A percentile compares a stretch with the other conserved stretches of the same genome.
These are phyloP conservation scores for Eimeria maxima DNA, from an alignment of 169 alveolate species.

Conservation along the genomic window DNA sequence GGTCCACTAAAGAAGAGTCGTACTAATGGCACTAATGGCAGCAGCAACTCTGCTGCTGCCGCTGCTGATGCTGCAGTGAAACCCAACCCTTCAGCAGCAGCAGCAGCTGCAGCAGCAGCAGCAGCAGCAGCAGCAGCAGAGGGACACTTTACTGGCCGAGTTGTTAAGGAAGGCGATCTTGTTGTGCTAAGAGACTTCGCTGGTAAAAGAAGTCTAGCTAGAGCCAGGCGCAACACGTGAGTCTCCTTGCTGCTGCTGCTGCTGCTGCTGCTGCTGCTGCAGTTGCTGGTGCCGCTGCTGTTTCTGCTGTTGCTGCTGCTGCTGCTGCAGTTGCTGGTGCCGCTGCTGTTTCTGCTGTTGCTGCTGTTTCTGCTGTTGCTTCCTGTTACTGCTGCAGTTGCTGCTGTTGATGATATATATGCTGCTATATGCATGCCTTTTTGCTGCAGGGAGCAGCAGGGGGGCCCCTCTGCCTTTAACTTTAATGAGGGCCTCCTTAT, in stretches of 20 bases:
- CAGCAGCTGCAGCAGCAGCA: constrained; percentile 13
- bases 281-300: neutral
- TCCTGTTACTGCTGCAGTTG: neutral
- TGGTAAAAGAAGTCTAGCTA: constrained; percentile 5
- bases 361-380: neutral
- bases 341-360: neutral
- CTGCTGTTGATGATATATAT: neutral
- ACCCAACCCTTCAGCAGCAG: constrained; percentile 9
- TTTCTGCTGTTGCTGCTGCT: neutral
- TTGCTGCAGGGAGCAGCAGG: constrained; percentile 9
- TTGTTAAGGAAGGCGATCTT: neutral
- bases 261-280: constrained; percentile 1
- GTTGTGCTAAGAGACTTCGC: constrained; percentile 22
- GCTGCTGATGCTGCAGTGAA: neutral
- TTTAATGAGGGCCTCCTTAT: neutral
- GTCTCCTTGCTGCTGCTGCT: constrained; percentile 27
- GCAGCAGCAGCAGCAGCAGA: constrained; percentile 50
- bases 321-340: too few species aligned
- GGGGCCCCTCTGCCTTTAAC: neutral
- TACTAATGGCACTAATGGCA: too few species aligned
- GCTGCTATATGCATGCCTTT: neutral
- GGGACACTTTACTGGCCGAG: neutral
- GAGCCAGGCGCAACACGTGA: neutral
- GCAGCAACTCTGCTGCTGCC: constrained; percentile 7
- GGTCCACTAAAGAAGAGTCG: constrained; percentile 34